Percentiles rank a stretch among this genome's conserved stretches.
phyloP scores from a whole-genome alignment of 495 filamentous ascomycete species.

The Trichoderma erinaceum region DNA sequence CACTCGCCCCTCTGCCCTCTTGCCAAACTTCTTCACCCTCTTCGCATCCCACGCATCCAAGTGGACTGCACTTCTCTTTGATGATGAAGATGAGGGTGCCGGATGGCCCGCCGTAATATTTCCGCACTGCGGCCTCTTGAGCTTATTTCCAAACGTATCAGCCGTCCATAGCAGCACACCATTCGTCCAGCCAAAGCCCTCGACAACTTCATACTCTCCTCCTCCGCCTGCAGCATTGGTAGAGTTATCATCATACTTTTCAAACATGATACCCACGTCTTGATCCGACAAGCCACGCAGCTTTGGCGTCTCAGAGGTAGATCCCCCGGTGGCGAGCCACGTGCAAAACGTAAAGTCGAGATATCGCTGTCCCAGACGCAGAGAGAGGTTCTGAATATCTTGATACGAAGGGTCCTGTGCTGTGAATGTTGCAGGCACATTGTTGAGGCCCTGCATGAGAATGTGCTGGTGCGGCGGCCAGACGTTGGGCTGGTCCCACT shows the following conservation, averaged over 20 bases:
- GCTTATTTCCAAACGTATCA: conserved; percentile 38
- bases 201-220: conserved; percentile 46
- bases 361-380: conserved; percentile 42
- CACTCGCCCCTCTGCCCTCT: conserved; percentile 15
- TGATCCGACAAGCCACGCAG: conserved; percentile 32
- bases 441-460: conserved; percentile 42
- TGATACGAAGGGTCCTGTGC: conserved; percentile 36
- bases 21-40: conserved; percentile 36
- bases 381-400: conserved; percentile 33
- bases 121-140: conserved; percentile 39
- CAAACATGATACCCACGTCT: conserved; percentile 42
- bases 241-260: conserved; percentile 44
- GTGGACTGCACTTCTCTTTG: conserved; percentile 34
- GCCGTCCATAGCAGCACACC: conserved; percentile 46
- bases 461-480: conserved; percentile 45
- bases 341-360: conserved; percentile 47
- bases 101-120: conserved; percentile 33
- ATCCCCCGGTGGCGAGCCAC: conserved; percentile 45
- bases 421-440: conserved; percentile 42
- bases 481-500: conserved; percentile 49
- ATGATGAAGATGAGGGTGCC: conserved; percentile 15
- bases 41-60: conserved; percentile 32
- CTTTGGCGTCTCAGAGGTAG: conserved; percentile 37
- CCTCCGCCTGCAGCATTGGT: conserved; percentile 44
- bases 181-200: conserved; percentile 49